Conservation (phyloP, 2,329 filamentous ascomycete species). For the Xylariaceae sp. region DNA sequence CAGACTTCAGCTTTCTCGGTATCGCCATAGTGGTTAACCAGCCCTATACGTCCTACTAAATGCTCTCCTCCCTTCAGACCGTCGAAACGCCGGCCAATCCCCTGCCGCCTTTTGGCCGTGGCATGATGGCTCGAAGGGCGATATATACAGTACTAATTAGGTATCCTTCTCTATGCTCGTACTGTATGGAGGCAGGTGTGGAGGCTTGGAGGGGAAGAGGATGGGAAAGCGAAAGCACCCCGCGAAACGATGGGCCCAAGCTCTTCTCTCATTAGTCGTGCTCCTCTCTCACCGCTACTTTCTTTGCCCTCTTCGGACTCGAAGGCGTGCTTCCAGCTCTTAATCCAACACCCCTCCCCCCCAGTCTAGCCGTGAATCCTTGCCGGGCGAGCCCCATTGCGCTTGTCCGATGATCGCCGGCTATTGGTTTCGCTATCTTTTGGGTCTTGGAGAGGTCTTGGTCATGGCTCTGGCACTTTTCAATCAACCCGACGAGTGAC, state of each 20-base stretch:
- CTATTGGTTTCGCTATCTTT: constrained; percentile 15
- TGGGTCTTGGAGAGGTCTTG: background rate
- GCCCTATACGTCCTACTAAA: too few relatives aligned
- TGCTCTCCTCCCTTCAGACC: too few relatives aligned
- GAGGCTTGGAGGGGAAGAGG: too few relatives aligned
- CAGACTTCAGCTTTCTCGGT: too few relatives aligned
- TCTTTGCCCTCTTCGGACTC: background rate
- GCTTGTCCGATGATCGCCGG: constrained; percentile 28
- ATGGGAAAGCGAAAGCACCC: constrained; percentile 15
- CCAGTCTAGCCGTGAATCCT: constrained; percentile 22
- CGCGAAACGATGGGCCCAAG: constrained; percentile 20
- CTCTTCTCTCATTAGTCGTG: constrained; percentile 11
- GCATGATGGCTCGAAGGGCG: too few relatives aligned
- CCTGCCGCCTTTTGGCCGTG: too few relatives aligned
- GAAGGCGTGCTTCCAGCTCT: constrained; percentile 12
- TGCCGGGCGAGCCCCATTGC: constrained; percentile 21
- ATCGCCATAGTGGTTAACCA: too few relatives aligned
- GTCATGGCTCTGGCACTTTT: background rate
- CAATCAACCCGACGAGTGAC: too few relatives aligned
- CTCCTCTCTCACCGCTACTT: constrained; percentile 25
- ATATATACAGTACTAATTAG: too few relatives aligned
- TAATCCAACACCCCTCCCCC: constrained; percentile 19
- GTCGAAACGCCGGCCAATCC: too few relatives aligned
- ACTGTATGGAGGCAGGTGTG: too few relatives aligned
- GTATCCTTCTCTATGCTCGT: too few relatives aligned